Conservation (phyloP, 2,329 filamentous ascomycete species). For the Diaporthe sp. region DNA sequence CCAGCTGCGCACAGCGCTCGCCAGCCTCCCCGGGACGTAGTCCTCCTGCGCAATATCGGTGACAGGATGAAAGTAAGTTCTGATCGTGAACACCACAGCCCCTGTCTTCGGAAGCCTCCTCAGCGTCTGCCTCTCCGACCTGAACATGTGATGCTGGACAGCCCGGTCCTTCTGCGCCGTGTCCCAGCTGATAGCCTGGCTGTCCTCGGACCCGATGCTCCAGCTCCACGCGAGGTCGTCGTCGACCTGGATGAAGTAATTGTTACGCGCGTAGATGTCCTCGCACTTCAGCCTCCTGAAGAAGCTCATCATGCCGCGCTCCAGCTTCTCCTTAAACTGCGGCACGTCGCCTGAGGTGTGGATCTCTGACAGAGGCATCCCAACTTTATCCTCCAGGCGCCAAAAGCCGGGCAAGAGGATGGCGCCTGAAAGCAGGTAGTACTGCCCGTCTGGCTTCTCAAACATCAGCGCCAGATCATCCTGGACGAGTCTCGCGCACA, state of each 20-base stretch:
- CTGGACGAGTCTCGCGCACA: constrained; percentile 79
- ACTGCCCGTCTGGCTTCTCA: constrained; percentile 81
- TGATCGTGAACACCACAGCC: constrained; percentile 79
- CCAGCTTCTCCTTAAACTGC: constrained; percentile 77
- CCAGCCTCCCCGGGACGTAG: constrained; percentile 83
- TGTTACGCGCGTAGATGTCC: constrained; percentile 76
- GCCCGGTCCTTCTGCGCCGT: constrained; percentile 82
- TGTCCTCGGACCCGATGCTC: constrained; percentile 82
- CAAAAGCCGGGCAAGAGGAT: constrained; percentile 87
- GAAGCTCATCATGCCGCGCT: constrained; percentile 86
- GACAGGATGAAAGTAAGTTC: constrained; percentile 84
- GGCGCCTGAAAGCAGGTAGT: constrained; percentile 83
- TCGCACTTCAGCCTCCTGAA: constrained; percentile 80
- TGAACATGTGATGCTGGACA: constrained; percentile 81
- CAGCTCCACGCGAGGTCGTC: constrained; percentile 81
- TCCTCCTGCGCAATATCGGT: constrained; percentile 77
- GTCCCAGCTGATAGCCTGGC: constrained; percentile 75
- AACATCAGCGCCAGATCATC: constrained; percentile 90
- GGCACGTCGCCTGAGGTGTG: constrained; percentile 85
- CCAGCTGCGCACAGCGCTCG: constrained; percentile 86
- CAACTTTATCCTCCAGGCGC: constrained; percentile 84
- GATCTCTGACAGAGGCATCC: constrained; percentile 84
- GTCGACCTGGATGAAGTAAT: constrained; percentile 92
- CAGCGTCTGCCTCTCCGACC: constrained; percentile 81
- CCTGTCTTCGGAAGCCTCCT: constrained; percentile 71